Percentiles rank a stretch among this genome's conserved stretches.
Conservation (phyloP, 345 rosid species). For the Raphanus sativus region DNA sequence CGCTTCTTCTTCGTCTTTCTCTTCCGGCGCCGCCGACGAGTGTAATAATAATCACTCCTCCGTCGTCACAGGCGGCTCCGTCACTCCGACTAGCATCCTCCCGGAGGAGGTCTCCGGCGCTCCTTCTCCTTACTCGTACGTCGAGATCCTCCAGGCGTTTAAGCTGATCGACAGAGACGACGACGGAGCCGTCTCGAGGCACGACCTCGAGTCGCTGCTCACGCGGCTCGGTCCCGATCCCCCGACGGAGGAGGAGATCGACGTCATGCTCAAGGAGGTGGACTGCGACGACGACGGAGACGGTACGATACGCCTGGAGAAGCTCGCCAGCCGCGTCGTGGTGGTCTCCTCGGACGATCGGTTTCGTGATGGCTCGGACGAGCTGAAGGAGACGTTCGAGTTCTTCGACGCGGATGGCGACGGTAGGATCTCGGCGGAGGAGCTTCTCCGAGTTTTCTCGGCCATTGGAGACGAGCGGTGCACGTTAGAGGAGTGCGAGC, state of each 20-base stretch:
- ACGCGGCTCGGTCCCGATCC: conserved; percentile 53
- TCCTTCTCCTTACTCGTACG: conserved; percentile 29
- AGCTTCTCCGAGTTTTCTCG: conserved; percentile 48
- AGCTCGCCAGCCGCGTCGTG: conserved; percentile 45
- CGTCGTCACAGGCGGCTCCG: conserved; percentile 11
- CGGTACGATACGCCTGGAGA: conserved; percentile 51
- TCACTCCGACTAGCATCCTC: conserved; percentile 76
- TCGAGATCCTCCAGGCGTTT: conserved; percentile 52
- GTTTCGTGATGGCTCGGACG: conserved; percentile 44
- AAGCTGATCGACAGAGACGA: conserved; percentile 57
- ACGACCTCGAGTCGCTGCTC: conserved; percentile 66
- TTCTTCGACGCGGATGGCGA: conserved; percentile 83
- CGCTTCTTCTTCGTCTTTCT: conserved; percentile 48
- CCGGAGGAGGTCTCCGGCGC: conserved; percentile 44
- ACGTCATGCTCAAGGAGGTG: conserved; percentile 50
- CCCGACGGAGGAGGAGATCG: conserved; percentile 54
- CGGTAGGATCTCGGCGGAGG: conserved; percentile 83
- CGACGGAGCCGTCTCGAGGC: conserved; percentile 56
- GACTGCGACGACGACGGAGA: conserved; percentile 29
- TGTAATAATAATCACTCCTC: conserved; percentile 26
- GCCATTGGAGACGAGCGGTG: conserved; percentile 65
- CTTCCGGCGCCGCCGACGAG: conserved; percentile 30
- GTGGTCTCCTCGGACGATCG: conserved; percentile 15
- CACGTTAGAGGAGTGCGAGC: conserved; percentile 81
- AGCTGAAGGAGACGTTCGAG: conserved; percentile 71